Percentiles rank a stretch among this genome's conserved stretches.
Conservation (phyloP, 2,329 filamentous ascomycete genomes). For the Hypoxylon sp. region DNA sequence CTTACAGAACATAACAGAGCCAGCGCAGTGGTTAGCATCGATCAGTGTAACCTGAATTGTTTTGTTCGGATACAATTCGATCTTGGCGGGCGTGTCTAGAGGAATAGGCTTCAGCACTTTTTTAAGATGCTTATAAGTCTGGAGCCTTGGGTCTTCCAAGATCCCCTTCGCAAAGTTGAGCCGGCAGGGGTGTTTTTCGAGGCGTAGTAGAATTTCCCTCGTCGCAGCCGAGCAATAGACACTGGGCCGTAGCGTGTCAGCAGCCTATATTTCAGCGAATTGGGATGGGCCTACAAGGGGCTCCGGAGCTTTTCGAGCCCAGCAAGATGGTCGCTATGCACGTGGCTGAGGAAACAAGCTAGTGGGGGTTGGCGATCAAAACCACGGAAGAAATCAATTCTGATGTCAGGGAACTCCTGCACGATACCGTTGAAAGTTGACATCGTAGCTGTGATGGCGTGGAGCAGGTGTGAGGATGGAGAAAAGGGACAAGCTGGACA, state of each 20-base stretch:
- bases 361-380: slow-evolving; percentile 70
- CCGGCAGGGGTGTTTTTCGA: slow-evolving; percentile 83
- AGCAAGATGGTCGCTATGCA: slow-evolving; percentile 88
- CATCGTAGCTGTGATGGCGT: slow-evolving; percentile 61
- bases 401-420: slow-evolving; percentile 82
- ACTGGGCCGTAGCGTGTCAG: slow-evolving; percentile 49
- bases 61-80: slow-evolving; percentile 78
- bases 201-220: slow-evolving; percentile 79
- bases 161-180: slow-evolving; percentile 85
- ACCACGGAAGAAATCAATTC: slow-evolving; percentile 87
- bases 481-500: neutral
- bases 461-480: neutral
- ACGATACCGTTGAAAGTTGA: slow-evolving; percentile 81
- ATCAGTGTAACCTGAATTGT: slow-evolving; percentile 85
- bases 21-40: slow-evolving; percentile 92
- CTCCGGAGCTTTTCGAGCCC: slow-evolving; percentile 81
- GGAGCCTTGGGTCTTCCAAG: slow-evolving; percentile 74
- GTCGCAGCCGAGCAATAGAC: slow-evolving; percentile 92
- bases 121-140: slow-evolving; percentile 81
- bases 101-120: slow-evolving; percentile 83
- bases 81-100: slow-evolving; percentile 78
- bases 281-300: slow-evolving; percentile 70
- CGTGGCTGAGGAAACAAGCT: slow-evolving; percentile 90
- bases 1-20: slow-evolving; percentile 87
- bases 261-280: neutral